phyloP scores from a whole-genome alignment of 768 basidiomycete genomes.

The Suillus plorans region DNA sequence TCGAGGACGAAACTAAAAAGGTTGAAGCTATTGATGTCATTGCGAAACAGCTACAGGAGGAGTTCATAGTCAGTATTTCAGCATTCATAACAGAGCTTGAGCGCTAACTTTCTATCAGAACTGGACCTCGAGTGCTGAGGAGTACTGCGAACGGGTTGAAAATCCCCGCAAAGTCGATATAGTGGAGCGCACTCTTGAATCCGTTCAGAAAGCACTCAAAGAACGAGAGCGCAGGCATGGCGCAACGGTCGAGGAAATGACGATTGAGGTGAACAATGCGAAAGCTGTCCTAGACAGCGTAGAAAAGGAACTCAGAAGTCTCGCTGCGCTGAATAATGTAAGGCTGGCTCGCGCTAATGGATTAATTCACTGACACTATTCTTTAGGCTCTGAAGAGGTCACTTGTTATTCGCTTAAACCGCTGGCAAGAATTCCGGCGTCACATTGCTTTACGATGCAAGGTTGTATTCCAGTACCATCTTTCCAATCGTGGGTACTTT shows the following conservation, averaged over 20 bases:
- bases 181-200: slow-evolving; percentile 61
- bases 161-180: slow-evolving; percentile 57
- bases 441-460: slow-evolving; percentile 90
- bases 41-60: slow-evolving; percentile 52
- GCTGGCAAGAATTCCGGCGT: slow-evolving; percentile 87
- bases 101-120: slow-evolving; percentile 35
- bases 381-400: slow-evolving; percentile 66
- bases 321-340: slow-evolving; percentile 68
- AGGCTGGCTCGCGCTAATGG: slow-evolving; percentile 5
- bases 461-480: slow-evolving; percentile 76
- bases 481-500: slow-evolving; percentile 84
- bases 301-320: slow-evolving; percentile 59
- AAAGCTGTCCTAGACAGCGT: slow-evolving; percentile 59
- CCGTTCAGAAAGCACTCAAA: slow-evolving; percentile 61
- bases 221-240: slow-evolving; percentile 77
- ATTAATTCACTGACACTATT: slow-evolving; percentile 7
- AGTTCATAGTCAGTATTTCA: slow-evolving; percentile 53
- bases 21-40: slow-evolving; percentile 45
- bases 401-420: slow-evolving; percentile 58
- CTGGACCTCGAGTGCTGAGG: slow-evolving; percentile 64
- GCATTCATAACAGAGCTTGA: neutral
- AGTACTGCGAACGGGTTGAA: slow-evolving; percentile 57
- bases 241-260: slow-evolving; percentile 75
- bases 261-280: slow-evolving; percentile 65
- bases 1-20: slow-evolving; percentile 46